Base-by-base conservation (phyloP, 2,329 filamentous ascomycete genomes). In the Corynespora cassiicola region DNA sequence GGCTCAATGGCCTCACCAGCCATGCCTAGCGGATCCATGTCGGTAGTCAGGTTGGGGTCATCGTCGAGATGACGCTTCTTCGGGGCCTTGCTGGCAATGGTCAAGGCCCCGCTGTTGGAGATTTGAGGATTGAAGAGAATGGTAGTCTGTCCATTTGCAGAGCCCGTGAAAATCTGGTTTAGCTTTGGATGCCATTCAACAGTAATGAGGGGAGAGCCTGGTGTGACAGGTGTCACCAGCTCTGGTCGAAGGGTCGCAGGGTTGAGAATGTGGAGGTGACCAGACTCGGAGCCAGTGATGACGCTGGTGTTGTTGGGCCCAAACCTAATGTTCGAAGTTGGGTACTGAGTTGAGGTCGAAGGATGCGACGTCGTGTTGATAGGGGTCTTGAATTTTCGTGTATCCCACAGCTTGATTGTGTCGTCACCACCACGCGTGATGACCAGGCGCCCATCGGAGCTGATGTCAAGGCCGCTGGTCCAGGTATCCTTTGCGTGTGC, bases 41-140 rank as follows among this genome's bases (percentile, higher is more conserved):
- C 60, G 8, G 65, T 65, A 1, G 91, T 96, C 21, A 95, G 77
- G 42, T 82, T 84, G 1, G 90, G 84, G 67, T 97, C 90, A 68
- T 99, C 94, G 65, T 99, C 94, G 44, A 99, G 84, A 65, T 99
- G 92, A 2, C 92, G 86, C 56, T 90, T 91, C 74, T 99, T 97
- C 3, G 94, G 91, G 0, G 90, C 90, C 59, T 90, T 88, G 46
- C 87, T 91, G 84, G 99, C 90, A 51, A 97, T 87, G 44, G 89
- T 84, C 38, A 90, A 85, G 3, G 91, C 94, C 42, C 94, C 94
- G 45, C 84, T 85, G 9, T 67, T 79, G 15, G 94, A 99, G 54
- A 84, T 85, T n/a, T 77, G 81, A 2, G 94, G 94, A 61, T 88
- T 92, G 74, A 94, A 99, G 31, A 99, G 84, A 26, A 97, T 80